phyloP scores from a whole-genome alignment of 352 stramenopile species.

The Phytopythium ostracodes region DNA sequence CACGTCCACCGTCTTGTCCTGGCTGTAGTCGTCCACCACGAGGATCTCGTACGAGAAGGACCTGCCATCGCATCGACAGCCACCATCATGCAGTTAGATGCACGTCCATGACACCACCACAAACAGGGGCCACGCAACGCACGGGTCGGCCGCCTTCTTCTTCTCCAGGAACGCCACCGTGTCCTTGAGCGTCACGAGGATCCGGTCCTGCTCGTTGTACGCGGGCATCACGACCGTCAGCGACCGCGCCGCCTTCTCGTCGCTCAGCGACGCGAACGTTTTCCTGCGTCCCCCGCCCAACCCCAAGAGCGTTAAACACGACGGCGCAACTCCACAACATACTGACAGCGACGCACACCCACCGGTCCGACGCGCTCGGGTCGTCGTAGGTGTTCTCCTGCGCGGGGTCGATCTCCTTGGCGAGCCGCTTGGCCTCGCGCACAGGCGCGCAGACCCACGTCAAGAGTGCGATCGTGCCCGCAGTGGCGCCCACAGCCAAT shows the following conservation, averaged over 20 bases:
- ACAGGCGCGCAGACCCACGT: conserved; percentile 60
- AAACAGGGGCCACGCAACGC: conserved; percentile 9
- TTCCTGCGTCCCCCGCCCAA: conserved; percentile 21
- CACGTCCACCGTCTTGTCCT: conserved; percentile 74
- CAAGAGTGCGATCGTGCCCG: conserved; percentile 31
- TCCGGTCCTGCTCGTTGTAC: conserved; percentile 93
- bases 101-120: neutral
- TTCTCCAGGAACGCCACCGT: conserved; percentile 86
- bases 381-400: conserved; percentile 63
- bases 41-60: conserved; percentile 84
- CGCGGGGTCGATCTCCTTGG: conserved; percentile 35
- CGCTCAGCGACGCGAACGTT: conserved; percentile 54
- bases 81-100: neutral
- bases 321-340: too few species aligned
- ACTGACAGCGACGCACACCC: conserved; percentile 8
- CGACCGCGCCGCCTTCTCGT: conserved; percentile 46
- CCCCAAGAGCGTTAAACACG: neutral
- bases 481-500: conserved; percentile 17
- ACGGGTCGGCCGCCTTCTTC: conserved; percentile 42
- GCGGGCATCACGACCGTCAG: conserved; percentile 93
- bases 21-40: conserved; percentile 92
- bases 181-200: conserved; percentile 89
- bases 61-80: neutral
- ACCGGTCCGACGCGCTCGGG: conserved; percentile 37
- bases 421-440: conserved; percentile 43